Percentiles rank a stretch among this genome's conserved stretches.
phyloP scores from a whole-genome alignment of 1,284 basidiomycete species.

The Neolentinus lepideus region DNA sequence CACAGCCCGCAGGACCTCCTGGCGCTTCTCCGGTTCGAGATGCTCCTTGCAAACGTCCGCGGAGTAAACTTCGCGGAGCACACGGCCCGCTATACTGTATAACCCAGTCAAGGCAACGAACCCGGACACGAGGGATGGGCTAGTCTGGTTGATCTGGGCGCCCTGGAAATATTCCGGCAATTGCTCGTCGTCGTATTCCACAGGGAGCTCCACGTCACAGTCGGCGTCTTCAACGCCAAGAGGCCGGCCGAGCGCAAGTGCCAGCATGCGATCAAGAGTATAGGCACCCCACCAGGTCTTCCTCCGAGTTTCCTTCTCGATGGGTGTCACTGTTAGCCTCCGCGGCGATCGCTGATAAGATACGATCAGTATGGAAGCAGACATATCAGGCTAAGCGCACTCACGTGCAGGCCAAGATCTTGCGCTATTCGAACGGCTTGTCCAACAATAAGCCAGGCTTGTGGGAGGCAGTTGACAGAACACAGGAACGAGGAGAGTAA shows the following conservation, averaged over 20 bases:
- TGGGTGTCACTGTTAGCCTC: slow-evolving; percentile 57
- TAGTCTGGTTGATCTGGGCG: slow-evolving; percentile 42
- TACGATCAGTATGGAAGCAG: slow-evolving; percentile 12
- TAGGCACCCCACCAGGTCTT: slow-evolving; percentile 93
- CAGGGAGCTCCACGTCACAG: slow-evolving; percentile 77
- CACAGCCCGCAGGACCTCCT: slow-evolving; percentile 66
- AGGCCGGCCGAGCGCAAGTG: slow-evolving; percentile 77
- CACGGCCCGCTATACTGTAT: slow-evolving; percentile 76
- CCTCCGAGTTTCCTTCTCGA: slow-evolving; percentile 81
- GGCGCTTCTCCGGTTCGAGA: slow-evolving; percentile 66
- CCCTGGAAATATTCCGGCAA: slow-evolving; percentile 67
- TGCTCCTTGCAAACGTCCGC: slow-evolving; percentile 68
- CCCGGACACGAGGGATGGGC: slow-evolving; percentile 73
- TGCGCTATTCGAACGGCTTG: slow-evolving; percentile 84
- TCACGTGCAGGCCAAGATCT: slow-evolving; percentile 83
- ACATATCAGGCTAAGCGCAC: slow-evolving; percentile 21
- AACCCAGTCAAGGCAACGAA: slow-evolving; percentile 69
- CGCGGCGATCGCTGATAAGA: slow-evolving; percentile 66
- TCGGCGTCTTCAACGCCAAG: slow-evolving; percentile 75
- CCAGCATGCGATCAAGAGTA: slow-evolving; percentile 83
- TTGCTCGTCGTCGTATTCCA: slow-evolving; percentile 74
- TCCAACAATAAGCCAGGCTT: slow-evolving; percentile 85
- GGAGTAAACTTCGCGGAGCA: slow-evolving; percentile 77
- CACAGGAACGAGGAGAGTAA: slow-evolving; percentile 85
- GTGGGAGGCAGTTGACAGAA: slow-evolving; percentile 84